Evolutionary conservation across 192 early-diverging fungal genomes (phyloP).

Genomic region (Bifiguratus adelaidae): DNA sequence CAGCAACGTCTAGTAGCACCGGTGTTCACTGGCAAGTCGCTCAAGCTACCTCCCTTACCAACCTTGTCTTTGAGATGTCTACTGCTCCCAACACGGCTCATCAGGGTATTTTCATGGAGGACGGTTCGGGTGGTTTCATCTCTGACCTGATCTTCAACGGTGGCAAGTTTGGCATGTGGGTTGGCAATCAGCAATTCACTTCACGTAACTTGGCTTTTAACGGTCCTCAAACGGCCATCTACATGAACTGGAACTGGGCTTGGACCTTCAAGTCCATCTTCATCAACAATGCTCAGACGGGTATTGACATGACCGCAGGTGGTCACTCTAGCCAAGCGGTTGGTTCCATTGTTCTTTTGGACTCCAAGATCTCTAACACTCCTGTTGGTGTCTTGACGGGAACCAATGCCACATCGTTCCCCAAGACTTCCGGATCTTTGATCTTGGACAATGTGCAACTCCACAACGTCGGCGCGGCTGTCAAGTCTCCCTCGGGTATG

Average conservation of each 20-base stretch:
- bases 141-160: constrained; percentile 27
- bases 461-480: constrained; percentile 10
- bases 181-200: constrained; percentile 34
- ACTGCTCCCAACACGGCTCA: constrained; percentile 9
- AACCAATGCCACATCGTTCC: not conserved
- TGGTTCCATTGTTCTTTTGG: constrained; percentile 23
- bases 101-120: constrained; percentile 34
- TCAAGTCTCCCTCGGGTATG: constrained; percentile 2
- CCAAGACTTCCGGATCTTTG: constrained; percentile 8
- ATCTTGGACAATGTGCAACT: constrained; percentile 25
- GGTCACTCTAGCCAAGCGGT: constrained; percentile 1
- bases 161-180: constrained; percentile 22
- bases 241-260: constrained; percentile 30
- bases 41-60: constrained; percentile 24
- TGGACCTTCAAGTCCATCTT: constrained; percentile 26
- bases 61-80: constrained; percentile 20
- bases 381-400: constrained; percentile 8
- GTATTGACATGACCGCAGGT: constrained; percentile 23
- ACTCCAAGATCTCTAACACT: constrained; percentile 17
- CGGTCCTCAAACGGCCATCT: constrained; percentile 17
- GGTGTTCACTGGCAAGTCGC: constrained; percentile 32
- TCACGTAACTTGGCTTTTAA: constrained; percentile 20
- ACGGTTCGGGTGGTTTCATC: constrained; percentile 35
- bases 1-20: constrained; percentile 5
- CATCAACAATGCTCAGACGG: constrained; percentile 21